A percentile compares a stretch with the other conserved stretches of the same genome.
These are phyloP conservation scores for Aspergillus viridinutans DNA, from an alignment of 2,329 filamentous ascomycete genomes.

Conservation along the genomic window DNA sequence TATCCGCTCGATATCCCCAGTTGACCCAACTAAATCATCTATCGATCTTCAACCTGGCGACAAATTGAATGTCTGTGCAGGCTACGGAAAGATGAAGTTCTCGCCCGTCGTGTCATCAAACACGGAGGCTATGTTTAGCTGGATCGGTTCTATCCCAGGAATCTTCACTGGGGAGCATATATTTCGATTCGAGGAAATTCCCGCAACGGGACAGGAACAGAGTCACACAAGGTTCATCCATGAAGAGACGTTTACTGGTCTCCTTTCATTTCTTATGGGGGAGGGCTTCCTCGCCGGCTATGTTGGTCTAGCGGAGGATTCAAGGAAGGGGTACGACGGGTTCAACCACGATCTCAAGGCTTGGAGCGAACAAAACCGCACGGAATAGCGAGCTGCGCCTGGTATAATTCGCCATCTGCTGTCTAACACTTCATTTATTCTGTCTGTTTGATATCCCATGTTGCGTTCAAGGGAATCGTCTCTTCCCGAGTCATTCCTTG, in stretches of 20 bases:
- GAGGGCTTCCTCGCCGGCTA: background rate
- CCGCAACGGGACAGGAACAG: background rate
- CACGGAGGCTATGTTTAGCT: background rate
- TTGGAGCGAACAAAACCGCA: constrained; percentile 4
- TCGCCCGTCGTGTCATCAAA: background rate
- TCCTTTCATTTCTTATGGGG: constrained; percentile 6
- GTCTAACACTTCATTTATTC: background rate
- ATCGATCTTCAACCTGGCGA: constrained; percentile 3
- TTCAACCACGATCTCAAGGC: constrained; percentile 6
- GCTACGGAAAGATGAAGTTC: constrained; percentile 9
- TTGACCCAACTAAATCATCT: background rate
- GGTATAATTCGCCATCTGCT: background rate
- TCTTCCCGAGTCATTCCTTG: background rate
- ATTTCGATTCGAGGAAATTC: constrained; percentile 3
- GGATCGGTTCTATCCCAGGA: constrained; percentile 1
- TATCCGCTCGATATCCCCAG: constrained; percentile 1
- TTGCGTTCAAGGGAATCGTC: background rate
- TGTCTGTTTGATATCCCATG: background rate
- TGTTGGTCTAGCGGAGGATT: background rate
- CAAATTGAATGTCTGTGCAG: background rate
- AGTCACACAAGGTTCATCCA: constrained; percentile 3
- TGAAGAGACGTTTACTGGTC: constrained; percentile 5
- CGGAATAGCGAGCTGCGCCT: background rate
- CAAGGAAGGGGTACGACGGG: background rate
- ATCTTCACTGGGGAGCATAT: constrained; percentile 5